Evolutionary conservation across 2,329 filamentous ascomycete genomes (phyloP).

Genomic region (Beauveria sp.): DNA sequence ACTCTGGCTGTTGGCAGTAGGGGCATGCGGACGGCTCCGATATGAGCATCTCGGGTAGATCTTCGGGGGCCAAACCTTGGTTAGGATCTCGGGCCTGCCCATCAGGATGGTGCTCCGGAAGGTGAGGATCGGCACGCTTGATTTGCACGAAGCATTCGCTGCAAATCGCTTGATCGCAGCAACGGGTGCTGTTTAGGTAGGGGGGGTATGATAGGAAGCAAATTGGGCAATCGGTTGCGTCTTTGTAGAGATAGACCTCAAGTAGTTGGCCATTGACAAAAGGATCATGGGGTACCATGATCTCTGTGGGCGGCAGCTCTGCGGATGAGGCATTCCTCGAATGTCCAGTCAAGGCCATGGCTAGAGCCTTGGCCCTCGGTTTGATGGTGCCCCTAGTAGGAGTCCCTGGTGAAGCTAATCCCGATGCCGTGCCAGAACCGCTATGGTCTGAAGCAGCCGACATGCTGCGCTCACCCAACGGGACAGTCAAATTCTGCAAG

Average conservation of each 20-base stretch:
- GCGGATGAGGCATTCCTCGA: constrained; percentile 65
- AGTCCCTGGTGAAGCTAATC: constrained; percentile 41
- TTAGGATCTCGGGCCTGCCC: constrained; percentile 29
- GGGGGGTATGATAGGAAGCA: constrained; percentile 95
- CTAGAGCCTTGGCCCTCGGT: constrained; percentile 80
- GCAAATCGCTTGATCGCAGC: constrained; percentile 93
- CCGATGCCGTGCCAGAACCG: constrained; percentile 53
- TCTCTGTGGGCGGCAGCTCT: constrained; percentile 68
- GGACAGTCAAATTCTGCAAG: constrained; percentile 67
- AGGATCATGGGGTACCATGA: constrained; percentile 72
- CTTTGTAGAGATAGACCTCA: constrained; percentile 89
- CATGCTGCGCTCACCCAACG: constrained; percentile 68
- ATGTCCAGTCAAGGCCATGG: constrained; percentile 66
- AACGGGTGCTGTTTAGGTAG: constrained; percentile 87
- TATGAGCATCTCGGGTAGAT: constrained; percentile 59
- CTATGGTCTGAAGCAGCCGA: constrained; percentile 68
- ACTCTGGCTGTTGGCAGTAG: constrained; percentile 90
- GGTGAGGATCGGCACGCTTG: constrained; percentile 84
- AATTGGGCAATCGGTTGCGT: constrained; percentile 84
- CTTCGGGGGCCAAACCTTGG: constrained; percentile 35
- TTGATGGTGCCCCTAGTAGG: constrained; percentile 56
- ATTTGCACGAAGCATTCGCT: constrained; percentile 99
- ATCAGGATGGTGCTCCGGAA: constrained; percentile 67
- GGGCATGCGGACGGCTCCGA: constrained; percentile 90
- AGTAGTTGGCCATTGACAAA: constrained; percentile 91